phyloP scores from a whole-genome alignment of 495 filamentous ascomycete genomes.

The Penicillium malachiteum region DNA sequence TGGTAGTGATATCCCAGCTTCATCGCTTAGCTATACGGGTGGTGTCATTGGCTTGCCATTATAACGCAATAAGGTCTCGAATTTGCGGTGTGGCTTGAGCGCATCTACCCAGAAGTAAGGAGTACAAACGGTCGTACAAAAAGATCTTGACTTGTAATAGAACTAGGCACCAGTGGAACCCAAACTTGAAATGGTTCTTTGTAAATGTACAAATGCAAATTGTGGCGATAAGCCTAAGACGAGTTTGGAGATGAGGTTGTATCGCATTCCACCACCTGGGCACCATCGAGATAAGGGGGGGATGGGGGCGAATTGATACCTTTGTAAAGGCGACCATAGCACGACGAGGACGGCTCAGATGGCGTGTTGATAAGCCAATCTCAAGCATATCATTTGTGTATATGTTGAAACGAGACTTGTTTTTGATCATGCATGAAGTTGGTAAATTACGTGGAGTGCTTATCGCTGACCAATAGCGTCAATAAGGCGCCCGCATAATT shows the following conservation, averaged over 20 bases:
- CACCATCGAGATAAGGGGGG: neutral
- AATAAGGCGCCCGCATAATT: neutral
- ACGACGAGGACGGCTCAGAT: neutral
- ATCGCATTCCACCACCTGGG: neutral
- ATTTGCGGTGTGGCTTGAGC: too few species aligned
- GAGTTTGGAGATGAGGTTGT: neutral
- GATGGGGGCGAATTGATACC: neutral
- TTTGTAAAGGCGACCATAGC: neutral
- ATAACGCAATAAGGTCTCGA: too few species aligned
- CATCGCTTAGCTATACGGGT: neutral
- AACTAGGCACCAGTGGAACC: too few species aligned
- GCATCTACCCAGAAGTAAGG: too few species aligned
- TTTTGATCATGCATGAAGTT: constrained; percentile 1
- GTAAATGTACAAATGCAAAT: neutral
- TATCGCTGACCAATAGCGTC: neutral
- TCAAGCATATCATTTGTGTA: neutral
- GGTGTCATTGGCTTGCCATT: too few species aligned
- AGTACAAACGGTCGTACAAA: too few species aligned
- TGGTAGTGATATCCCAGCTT: neutral
- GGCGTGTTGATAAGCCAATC: neutral
- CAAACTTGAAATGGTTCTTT: neutral
- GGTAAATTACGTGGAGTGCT: neutral
- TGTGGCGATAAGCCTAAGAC: neutral
- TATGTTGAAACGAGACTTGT: neutral
- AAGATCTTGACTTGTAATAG: too few species aligned